Evolutionary conservation across 2,329 filamentous ascomycete species (phyloP), one percentile per base, ranked within the genome.

Genomic region (Biscogniauxia mediterranea): DNA sequence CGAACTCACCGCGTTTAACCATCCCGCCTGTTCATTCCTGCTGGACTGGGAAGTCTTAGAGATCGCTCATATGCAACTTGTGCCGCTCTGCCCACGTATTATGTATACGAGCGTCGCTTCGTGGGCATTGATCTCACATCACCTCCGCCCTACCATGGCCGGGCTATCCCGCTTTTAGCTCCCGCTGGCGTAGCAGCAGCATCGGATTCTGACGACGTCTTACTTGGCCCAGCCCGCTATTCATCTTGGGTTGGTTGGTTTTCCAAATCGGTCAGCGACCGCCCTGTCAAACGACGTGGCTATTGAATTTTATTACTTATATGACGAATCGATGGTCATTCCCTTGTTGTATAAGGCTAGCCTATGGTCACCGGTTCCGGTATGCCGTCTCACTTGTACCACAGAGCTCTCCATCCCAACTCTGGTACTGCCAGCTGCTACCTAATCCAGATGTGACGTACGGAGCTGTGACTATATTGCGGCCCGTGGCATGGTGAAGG

Each of bases 141-240:
- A 63, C 54, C 64, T 56, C 63, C 60, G 66, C 64, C 53, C 61
- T 66, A 62, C 64, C 59, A 60, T 59, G 55, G 54, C 64, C 66
- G 68, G 64, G 63, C 60, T 62, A 58, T 70, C 65, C 66, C 67
- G 69, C 63, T 65, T 57, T 64, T 67, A 66, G 66, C 61, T 67
- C 62, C 66, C 65, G 60, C 55, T 60, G 51, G 28, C 50, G 46
- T 58, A 53, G 55, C 23, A 53, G 55, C 23, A 58, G 54, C 56
- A 42, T 54, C 49, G 51, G 61, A 46, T 46, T 46, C 38, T n/a
- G 38, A 46, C 38, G 52, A 54, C 52, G 32, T 53, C 57, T 51
- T 52, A 52, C 50, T 17, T 25, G 19, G 50, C 15, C 21, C 50
- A 52, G 50, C 19, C 21, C 19, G 19, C 19, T 52, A 7, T 19